phyloP scores from a whole-genome alignment of 2,329 filamentous ascomycete species.

The Cercospora zeina region DNA sequence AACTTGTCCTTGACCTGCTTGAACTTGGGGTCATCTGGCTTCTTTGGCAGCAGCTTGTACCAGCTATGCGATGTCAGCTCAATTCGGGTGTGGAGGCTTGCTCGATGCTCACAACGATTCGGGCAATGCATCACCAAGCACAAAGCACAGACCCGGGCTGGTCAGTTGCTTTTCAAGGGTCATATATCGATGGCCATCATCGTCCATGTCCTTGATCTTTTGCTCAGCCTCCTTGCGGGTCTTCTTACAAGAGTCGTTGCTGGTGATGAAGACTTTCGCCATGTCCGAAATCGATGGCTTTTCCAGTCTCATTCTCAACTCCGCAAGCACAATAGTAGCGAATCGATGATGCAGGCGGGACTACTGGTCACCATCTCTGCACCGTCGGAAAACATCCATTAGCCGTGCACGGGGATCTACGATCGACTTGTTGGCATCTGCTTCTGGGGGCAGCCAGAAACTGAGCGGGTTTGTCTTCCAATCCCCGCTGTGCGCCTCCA shows the following conservation, averaged over 20 bases:
- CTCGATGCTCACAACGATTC: not conserved
- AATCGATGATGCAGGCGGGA: constrained; percentile 2
- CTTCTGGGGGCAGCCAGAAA: constrained; percentile 2
- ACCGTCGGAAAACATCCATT: not conserved
- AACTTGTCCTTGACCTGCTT: not conserved
- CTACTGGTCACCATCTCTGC: constrained; percentile 6
- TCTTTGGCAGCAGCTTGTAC: constrained; percentile 8
- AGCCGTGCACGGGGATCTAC: not conserved
- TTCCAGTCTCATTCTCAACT: not conserved
- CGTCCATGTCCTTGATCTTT: constrained; percentile 1
- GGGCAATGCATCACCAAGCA: not conserved
- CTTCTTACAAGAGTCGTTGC: not conserved
- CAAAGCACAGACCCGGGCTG: not conserved
- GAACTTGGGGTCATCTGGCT: constrained; percentile 6
- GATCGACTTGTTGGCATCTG: not conserved
- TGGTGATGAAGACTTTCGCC: not conserved
- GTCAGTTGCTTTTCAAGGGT: not conserved
- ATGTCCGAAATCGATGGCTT: not conserved
- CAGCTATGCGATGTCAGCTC: not conserved
- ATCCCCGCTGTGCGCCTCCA: not conserved
- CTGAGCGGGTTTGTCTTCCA: not conserved
- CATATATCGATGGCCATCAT: not conserved
- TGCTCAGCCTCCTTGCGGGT: not conserved
- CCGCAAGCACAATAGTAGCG: not conserved
- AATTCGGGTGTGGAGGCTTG: not conserved